phyloP scores from a whole-genome alignment of 148 eudicot genomes.

The Rhododendron vialii region DNA sequence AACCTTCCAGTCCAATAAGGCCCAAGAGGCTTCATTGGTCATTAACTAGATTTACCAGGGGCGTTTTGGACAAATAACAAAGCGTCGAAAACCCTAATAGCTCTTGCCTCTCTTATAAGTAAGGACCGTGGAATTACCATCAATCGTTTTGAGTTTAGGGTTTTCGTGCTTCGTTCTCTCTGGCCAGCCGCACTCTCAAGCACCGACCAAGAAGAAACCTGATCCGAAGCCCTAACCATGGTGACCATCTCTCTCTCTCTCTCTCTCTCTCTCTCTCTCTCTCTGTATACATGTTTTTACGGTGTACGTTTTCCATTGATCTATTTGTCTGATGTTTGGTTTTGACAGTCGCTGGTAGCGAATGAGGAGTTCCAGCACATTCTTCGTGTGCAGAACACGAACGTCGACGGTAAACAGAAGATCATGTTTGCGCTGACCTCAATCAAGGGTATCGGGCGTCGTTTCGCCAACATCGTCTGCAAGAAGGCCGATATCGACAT shows the following conservation, averaged over 20 bases:
- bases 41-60: not conserved
- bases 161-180: not conserved
- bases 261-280: not conserved
- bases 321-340: not conserved
- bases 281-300: not conserved
- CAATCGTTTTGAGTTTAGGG: not conserved
- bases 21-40: not conserved
- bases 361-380: conserved; percentile 87
- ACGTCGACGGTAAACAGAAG: conserved; percentile 91
- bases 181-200: not conserved
- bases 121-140: not conserved
- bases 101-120: not conserved
- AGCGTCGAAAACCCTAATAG: not conserved
- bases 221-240: conserved; percentile 11
- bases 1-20: not conserved
- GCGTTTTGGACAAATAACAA: not conserved
- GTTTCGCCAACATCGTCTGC: conserved; percentile 85
- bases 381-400: conserved; percentile 84
- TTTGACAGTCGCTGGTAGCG: conserved; percentile 71
- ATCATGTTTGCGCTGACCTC: conserved; percentile 93
- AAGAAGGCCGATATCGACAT: conserved; percentile 92
- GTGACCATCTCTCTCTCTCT: not conserved
- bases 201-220: not conserved
- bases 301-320: not conserved
- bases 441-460: conserved; percentile 94